A percentile compares a stretch with the other conserved stretches of the same genome.
Evolutionary conservation across 2,329 filamentous ascomycete genomes (phyloP).

Genomic region (Fusarium papillatum): DNA sequence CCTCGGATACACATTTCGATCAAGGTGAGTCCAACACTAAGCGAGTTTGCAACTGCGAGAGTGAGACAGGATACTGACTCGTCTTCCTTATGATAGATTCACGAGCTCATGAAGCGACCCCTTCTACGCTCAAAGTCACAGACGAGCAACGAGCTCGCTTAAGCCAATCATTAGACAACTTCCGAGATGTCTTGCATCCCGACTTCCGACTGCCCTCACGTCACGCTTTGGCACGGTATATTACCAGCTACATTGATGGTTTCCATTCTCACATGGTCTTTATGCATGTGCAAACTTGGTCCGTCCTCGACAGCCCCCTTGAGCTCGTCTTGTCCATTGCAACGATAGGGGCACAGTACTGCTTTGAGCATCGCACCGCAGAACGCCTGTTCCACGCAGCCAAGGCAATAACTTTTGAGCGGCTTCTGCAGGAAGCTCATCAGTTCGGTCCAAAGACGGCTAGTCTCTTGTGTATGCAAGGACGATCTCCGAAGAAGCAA

Average conservation of each 20-base stretch:
- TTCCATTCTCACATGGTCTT: constrained; percentile 56
- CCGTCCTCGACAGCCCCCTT: constrained; percentile 45
- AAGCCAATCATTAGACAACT: constrained; percentile 1
- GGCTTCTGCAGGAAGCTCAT: constrained; percentile 39
- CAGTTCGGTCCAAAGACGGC: constrained; percentile 37
- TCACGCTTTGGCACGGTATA: constrained; percentile 51
- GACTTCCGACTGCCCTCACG: constrained; percentile 51
- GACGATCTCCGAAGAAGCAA: background rate
- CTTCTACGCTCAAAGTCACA: constrained; percentile 45
- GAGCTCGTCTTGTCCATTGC: constrained; percentile 51
- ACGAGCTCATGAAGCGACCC: constrained; percentile 10
- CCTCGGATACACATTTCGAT: constrained; percentile 26
- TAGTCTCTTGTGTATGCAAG: background rate
- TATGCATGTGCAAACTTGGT: constrained; percentile 52
- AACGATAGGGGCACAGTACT: constrained; percentile 54
- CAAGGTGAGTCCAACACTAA: background rate
- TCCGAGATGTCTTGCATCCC: constrained; percentile 43
- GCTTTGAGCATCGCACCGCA: constrained; percentile 52
- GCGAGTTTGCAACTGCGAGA: too few species aligned
- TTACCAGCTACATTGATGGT: constrained; percentile 53
- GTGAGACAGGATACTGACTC: constrained; percentile 11
- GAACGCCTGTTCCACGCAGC: constrained; percentile 51
- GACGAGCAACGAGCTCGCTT: constrained; percentile 51
- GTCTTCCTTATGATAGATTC: constrained; percentile 7
- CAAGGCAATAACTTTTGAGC: constrained; percentile 49